phyloP scores from a whole-genome alignment of 2,329 filamentous ascomycete species.

The Hypoxylon rubiginosum region DNA sequence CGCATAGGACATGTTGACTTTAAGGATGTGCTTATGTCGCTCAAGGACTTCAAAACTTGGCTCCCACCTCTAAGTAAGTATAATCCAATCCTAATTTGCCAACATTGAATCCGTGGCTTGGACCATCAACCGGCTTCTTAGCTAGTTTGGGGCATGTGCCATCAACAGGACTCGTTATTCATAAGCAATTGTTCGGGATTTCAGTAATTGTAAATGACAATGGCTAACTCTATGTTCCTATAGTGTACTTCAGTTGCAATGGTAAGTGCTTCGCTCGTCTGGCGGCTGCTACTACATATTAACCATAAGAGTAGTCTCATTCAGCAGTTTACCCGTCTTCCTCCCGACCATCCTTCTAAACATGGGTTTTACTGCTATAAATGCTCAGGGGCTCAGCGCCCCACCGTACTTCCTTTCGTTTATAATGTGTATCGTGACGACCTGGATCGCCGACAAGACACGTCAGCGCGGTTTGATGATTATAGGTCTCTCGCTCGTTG shows the following conservation, averaged over 20 bases:
- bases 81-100: too few relatives aligned
- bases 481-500: slow-evolving; percentile 67
- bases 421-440: slow-evolving; percentile 70
- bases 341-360: slow-evolving; percentile 72
- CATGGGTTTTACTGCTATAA: slow-evolving; percentile 77
- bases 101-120: background rate
- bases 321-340: slow-evolving; percentile 74
- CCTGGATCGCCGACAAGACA: slow-evolving; percentile 74
- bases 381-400: slow-evolving; percentile 79
- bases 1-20: slow-evolving; percentile 62
- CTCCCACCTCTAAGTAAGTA: slow-evolving; percentile 55
- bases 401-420: slow-evolving; percentile 79
- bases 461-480: slow-evolving; percentile 75
- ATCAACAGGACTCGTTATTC: background rate
- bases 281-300: slow-evolving; percentile 53
- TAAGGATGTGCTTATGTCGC: slow-evolving; percentile 61
- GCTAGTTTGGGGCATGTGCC: too few relatives aligned
- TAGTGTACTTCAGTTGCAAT: slow-evolving; percentile 58
- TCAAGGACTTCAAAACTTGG: slow-evolving; percentile 65
- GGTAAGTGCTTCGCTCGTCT: slow-evolving; percentile 48
- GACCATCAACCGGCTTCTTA: background rate
- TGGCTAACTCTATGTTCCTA: slow-evolving; percentile 14
- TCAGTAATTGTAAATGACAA: background rate
- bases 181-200: background rate
- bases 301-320: slow-evolving; percentile 74